A percentile compares a stretch with the other conserved stretches of the same genome.
phyloP scores from a whole-genome alignment of 73 alveolate genomes.

The Stentor coeruleus region DNA sequence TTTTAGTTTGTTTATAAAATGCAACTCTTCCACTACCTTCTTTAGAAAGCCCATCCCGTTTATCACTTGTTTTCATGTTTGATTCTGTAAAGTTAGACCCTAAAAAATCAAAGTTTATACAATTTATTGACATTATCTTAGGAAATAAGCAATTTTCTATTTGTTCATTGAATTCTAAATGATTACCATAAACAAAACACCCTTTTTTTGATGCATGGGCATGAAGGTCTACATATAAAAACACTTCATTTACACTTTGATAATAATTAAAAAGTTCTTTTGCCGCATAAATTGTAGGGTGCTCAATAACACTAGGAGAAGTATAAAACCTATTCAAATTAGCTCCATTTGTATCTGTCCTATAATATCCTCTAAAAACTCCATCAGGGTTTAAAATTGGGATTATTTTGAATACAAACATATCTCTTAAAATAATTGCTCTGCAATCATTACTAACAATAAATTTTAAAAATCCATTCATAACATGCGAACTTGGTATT shows the following conservation, averaged over 20 bases:
- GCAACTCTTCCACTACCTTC: slow-evolving; percentile 67
- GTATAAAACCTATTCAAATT: slow-evolving; percentile 56
- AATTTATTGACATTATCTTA: slow-evolving; percentile 56
- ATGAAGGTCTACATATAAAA: slow-evolving; percentile 61
- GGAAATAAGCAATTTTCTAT: slow-evolving; percentile 45
- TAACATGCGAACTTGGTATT: slow-evolving; percentile 27
- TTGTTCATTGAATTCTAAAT: slow-evolving; percentile 41
- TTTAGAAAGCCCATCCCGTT: slow-evolving; percentile 45
- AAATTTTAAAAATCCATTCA: slow-evolving; percentile 34
- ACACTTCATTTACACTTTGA: slow-evolving; percentile 33
- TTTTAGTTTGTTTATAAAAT: slow-evolving; percentile 47
- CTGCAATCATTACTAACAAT: slow-evolving; percentile 26
- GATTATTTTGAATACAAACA: slow-evolving; percentile 49
- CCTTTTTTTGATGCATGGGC: slow-evolving; percentile 74
- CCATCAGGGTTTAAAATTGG: slow-evolving; percentile 68
- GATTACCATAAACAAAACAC: slow-evolving; percentile 62
- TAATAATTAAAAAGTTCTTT: neutral
- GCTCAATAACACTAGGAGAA: slow-evolving; percentile 35
- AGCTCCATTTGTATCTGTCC: slow-evolving; percentile 48
- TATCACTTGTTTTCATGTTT: slow-evolving; percentile 53
- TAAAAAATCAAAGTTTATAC: slow-evolving; percentile 57
- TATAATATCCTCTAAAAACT: slow-evolving; percentile 51
- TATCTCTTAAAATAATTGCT: slow-evolving; percentile 39
- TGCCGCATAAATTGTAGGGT: slow-evolving; percentile 69
- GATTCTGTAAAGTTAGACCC: slow-evolving; percentile 58